Base-by-base conservation (phyloP, 129 eudicot species). In the Lonicera japonica region DNA sequence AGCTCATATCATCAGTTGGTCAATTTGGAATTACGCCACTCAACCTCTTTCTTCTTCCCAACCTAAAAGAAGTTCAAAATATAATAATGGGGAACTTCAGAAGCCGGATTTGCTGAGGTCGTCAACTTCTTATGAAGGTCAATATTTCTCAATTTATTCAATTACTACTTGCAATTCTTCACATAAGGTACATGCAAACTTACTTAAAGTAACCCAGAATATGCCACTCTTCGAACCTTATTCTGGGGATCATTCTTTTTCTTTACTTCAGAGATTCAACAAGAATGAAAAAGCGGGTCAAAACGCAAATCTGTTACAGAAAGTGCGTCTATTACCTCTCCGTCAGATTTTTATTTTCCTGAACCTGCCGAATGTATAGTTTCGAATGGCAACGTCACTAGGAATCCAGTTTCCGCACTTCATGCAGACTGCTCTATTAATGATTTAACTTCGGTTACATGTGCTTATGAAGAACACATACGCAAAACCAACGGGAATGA, bases 1-100 rank as follows among this genome's bases (percentile, higher is more conserved):
- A 92, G 63, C 79, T 92, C 63, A 68, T 92, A 19, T 78, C 96
- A 56, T 83, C 86, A 61, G 87, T 65, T 23, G 65, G 91, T 41
- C 79, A 76, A 60, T 83, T 55, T 91, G 98, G 98, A 64, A 69
- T 58, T 52, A 65, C 75, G 91, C 96, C 59, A 63, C 72, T 53
- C 53, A 75, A 14, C 73, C 96, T 47, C 77, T 90, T 63, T 71
- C 96, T 38, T 61, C 21, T 52, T 65, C 79, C 55, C 75, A 79
- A 22, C 67, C 82, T 13, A 87, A 77, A 71, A 21, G 70, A 53
- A 65, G 68, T 76, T 50, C 70, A n/a, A 53, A 66, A 36, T 66
- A 53, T 60, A 10, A 38, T 38, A 50, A 34, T 56, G 74, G 54
- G 19, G 60, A 58, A 58, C 56, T 80, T 66, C 66, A 41, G 65